A percentile compares a stretch with the other conserved stretches of the same genome.
Conservation (phyloP, 2,329 filamentous ascomycete species). For the Sporothrix brunneoviolacea region DNA sequence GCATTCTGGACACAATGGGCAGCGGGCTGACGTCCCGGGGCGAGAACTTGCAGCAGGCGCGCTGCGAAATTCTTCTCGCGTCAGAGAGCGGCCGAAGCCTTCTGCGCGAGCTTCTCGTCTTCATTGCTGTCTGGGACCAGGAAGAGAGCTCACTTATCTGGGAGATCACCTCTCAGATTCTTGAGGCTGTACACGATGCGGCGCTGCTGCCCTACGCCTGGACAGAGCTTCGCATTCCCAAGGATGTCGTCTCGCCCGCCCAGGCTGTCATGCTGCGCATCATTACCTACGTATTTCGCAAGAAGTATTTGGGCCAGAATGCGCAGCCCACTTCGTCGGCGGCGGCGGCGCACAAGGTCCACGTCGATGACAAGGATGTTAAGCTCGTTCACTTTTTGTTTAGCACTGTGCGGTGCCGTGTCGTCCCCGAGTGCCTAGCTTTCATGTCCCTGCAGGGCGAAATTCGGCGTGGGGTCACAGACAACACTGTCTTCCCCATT, state of each 20-base stretch:
- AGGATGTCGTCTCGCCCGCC: conserved; percentile 92
- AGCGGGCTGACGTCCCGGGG: conserved; percentile 59
- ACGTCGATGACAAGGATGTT: conserved; percentile 46
- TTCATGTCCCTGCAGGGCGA: conserved; percentile 89
- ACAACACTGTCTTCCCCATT: conserved; percentile 83
- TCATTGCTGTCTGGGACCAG: conserved; percentile 95
- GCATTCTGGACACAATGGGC: conserved; percentile 76
- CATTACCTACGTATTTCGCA: conserved; percentile 79
- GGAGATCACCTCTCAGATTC: conserved; percentile 92
- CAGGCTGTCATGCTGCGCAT: conserved; percentile 90
- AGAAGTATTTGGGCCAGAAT: conserved; percentile 27
- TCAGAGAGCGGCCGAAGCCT: conserved; percentile 87
- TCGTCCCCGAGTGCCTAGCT: conserved; percentile 91
- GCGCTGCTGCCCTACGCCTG: conserved; percentile 88
- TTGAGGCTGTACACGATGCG: conserved; percentile 85
- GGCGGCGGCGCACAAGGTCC: not conserved
- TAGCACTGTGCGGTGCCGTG: conserved; percentile 82
- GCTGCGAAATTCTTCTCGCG: conserved; percentile 83
- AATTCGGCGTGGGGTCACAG: conserved; percentile 67
- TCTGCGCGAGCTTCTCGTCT: conserved; percentile 83
- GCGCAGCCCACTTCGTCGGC: conserved; percentile 26
- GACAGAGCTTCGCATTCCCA: conserved; percentile 82
- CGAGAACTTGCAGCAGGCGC: conserved; percentile 81
- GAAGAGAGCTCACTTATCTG: conserved; percentile 91
- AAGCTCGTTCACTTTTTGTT: conserved; percentile 82